These are phyloP conservation scores for Luvunga scandens DNA, from an alignment of 345 rosid genomes.

Conservation along the genomic window DNA sequence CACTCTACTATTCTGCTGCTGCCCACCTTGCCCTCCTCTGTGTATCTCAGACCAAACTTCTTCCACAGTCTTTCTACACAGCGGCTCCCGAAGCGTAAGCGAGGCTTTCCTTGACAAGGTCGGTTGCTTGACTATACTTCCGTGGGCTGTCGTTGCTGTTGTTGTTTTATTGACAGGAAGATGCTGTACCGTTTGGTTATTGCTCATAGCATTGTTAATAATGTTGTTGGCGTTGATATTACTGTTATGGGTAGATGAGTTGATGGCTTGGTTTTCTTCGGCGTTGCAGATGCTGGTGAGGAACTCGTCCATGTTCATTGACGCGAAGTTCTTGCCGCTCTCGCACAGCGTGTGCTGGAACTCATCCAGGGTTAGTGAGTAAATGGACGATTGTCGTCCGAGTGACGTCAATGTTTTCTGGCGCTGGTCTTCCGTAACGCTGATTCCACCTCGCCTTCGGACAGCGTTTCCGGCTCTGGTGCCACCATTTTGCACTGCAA, in stretches of 20 bases:
- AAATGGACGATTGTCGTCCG: conserved; percentile 74
- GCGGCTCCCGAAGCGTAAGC: conserved; percentile 54
- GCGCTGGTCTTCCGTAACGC: conserved; percentile 31
- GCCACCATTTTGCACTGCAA: conserved; percentile 29
- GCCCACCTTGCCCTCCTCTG: conserved; percentile 25
- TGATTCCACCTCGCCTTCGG: conserved; percentile 52
- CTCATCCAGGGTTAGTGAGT: conserved; percentile 84
- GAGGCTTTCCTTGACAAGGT: conserved; percentile 69
- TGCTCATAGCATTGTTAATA: not conserved
- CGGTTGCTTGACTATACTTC: conserved; percentile 36
- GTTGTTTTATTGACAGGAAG: not conserved
- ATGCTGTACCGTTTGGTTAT: not conserved
- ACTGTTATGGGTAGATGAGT: not conserved
- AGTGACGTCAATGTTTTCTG: conserved; percentile 41
- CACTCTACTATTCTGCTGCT: conserved; percentile 11
- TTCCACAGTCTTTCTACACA: conserved; percentile 82
- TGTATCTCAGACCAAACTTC: conserved; percentile 97
- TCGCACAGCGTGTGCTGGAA: conserved; percentile 72
- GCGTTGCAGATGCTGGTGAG: conserved; percentile 87
- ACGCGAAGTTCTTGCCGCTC: conserved; percentile 80
- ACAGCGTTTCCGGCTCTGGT: conserved; percentile 33
- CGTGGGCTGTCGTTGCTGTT: not conserved
- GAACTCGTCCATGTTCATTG: conserved; percentile 98
- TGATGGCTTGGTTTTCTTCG: conserved; percentile 64
- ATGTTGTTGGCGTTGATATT: not conserved